Evolutionary conservation across 306 rosid species (phyloP), one percentile per base, ranked within the genome.

Genomic region (Quercus wislizeni): DNA sequence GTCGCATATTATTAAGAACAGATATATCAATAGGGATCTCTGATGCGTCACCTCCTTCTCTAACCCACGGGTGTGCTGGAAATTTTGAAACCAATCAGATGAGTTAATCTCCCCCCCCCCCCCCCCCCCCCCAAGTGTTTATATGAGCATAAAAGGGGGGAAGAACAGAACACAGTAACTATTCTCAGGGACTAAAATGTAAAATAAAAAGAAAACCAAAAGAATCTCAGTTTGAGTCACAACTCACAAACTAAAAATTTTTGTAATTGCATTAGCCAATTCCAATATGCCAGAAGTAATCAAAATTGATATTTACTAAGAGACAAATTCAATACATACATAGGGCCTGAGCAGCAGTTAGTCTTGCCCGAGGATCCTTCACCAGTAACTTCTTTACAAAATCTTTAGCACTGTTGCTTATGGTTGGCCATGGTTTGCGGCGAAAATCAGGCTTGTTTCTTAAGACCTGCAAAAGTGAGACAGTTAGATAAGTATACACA

Each of bases 271-370:
- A 18, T 69, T 62, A 74, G 61, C 64, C 58, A 74, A 74, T 49
- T 79, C 31, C 78, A 74, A 80, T 70, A 56, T 25, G 64, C 77
- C 62, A 84, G 19, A 65, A 65, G 63, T 57, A 83, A 77, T 69
- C 73, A 79, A 80, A 63, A 65, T 67, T 84, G 55, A 58, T 51
- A 72, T 73, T 38, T 23, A 54, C 71, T 43, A 74, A 62, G 86
- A 67, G 49, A 84, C 70, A 63, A 82, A 55, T 54, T 14, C 76
- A 79, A 41, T 31, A 86, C 97, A 76, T 91, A 96, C 99, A 96
- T 71, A 96, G 83, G 79, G 99, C 99, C 93, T 96, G 99, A 59
- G 99, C 97, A 89, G 99, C 99, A 83, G 99, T 96, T 74, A 89
- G 88, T 86, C 99, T 93, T 55, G 97, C 98, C 35, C 96, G 88